phyloP scores from a whole-genome alignment of 352 stramenopile species.

The Pythium apleroticum region DNA sequence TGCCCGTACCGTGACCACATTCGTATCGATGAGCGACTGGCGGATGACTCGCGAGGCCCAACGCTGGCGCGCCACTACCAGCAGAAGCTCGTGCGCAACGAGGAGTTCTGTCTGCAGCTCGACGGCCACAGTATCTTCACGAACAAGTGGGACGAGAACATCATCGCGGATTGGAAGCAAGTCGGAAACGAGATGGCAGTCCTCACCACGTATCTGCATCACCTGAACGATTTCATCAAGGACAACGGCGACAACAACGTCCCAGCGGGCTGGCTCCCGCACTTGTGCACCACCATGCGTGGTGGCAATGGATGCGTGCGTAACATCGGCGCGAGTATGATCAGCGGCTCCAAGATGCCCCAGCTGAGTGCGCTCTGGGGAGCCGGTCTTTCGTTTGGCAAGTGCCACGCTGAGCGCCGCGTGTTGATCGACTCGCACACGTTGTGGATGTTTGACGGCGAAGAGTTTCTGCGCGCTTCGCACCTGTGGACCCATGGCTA shows the following conservation, averaged over 20 bases:
- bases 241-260: conserved; percentile 76
- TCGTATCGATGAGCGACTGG: conserved; percentile 59
- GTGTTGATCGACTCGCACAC: conserved; percentile 78
- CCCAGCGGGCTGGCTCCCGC: conserved; percentile 49
- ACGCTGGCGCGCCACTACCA: conserved; percentile 81
- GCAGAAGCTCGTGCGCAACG: conserved; percentile 68
- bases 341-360: conserved; percentile 65
- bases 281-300: conserved; percentile 74
- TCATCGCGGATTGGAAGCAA: conserved; percentile 71
- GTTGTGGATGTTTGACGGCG: conserved; percentile 51
- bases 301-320: conserved; percentile 67
- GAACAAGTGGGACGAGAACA: conserved; percentile 76
- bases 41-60: conserved; percentile 72
- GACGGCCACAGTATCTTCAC: conserved; percentile 88
- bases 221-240: conserved; percentile 81
- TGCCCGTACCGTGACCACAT: conserved; percentile 78
- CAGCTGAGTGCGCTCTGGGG: conserved; percentile 76
- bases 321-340: conserved; percentile 81
- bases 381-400: conserved; percentile 79
- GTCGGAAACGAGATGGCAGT: conserved; percentile 85
- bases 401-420: conserved; percentile 78
- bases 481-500: conserved; percentile 44
- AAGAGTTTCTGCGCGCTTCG: conserved; percentile 40
- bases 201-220: conserved; percentile 78
- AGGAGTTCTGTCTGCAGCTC: conserved; percentile 86